Evolutionary conservation across 2,329 filamentous ascomycete species (phyloP).

Genomic region (Sclerotinia glacialis): DNA sequence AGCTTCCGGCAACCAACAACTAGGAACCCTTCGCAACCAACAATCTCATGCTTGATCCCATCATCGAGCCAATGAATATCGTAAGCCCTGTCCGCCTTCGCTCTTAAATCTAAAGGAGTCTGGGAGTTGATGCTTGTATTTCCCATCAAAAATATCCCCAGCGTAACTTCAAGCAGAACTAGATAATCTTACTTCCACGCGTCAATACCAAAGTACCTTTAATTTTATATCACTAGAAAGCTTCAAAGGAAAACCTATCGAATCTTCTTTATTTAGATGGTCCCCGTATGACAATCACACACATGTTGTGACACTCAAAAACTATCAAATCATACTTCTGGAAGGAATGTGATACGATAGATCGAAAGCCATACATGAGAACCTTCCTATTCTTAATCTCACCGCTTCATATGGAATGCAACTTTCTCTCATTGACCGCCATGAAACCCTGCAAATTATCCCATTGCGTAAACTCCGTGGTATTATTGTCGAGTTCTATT

Average conservation of each 20-base stretch:
- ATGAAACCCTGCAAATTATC: constrained; percentile 22
- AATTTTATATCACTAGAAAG: neutral
- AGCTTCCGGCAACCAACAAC: no score
- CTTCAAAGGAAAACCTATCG: neutral
- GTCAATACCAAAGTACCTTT: neutral
- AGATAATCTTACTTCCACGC: neutral
- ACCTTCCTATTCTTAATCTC: constrained; percentile 24
- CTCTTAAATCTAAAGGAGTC: neutral
- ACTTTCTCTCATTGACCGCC: constrained; percentile 25
- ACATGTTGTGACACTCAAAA: neutral
- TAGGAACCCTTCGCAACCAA: no score
- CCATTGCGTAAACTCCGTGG: constrained; percentile 28
- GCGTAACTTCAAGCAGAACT: neutral
- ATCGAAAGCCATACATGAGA: neutral
- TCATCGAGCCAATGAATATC: neutral
- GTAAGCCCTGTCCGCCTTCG: neutral
- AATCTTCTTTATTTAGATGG: neutral
- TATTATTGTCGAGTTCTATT: constrained; percentile 37
- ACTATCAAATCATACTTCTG: constrained; percentile 16
- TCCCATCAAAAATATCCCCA: neutral
- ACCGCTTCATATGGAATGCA: constrained; percentile 26
- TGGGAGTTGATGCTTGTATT: neutral
- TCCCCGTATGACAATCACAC: constrained; percentile 10
- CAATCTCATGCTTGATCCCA: neutral
- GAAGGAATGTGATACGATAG: constrained; percentile 3